Evolutionary conservation across 306 rosid species (phyloP).

Genomic region (Rubus idaeus): DNA sequence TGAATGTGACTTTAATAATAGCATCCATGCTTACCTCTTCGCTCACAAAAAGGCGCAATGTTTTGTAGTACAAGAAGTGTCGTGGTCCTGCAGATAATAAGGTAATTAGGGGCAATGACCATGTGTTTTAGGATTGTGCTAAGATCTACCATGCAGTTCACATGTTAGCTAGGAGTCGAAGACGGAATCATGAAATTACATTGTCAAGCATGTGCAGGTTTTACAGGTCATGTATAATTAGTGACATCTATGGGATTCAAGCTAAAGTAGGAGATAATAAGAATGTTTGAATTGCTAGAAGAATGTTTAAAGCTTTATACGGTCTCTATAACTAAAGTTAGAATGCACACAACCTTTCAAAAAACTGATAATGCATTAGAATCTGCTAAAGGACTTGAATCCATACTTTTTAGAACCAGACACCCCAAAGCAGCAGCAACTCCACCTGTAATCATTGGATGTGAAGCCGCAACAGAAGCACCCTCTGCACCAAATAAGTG

Average conservation of each 20-base stretch:
- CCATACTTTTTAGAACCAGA: constrained; percentile 60
- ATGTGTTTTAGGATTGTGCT: not conserved
- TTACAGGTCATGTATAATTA: not conserved
- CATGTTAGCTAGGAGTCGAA: not conserved
- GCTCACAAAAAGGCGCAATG: constrained; percentile 62
- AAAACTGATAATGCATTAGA: not conserved
- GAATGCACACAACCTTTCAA: not conserved
- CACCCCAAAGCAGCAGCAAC: constrained; percentile 62
- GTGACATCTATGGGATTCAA: not conserved
- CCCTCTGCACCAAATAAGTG: constrained; percentile 56
- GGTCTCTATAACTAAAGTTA: not conserved
- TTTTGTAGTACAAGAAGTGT: constrained; percentile 61
- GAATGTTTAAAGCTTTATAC: not conserved
- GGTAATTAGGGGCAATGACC: constrained; percentile 19
- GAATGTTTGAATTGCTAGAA: constrained; percentile 6
- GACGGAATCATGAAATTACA: not conserved
- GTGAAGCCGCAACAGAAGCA: constrained; percentile 61
- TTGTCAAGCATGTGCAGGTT: not conserved
- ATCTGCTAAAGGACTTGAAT: not conserved
- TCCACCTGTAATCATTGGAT: constrained; percentile 66
- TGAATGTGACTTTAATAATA: constrained; percentile 8
- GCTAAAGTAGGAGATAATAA: not conserved
- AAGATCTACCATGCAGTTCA: not conserved
- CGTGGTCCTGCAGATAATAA: constrained; percentile 68
- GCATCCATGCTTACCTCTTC: constrained; percentile 66